Percentiles rank a stretch among this genome's conserved stretches.
Evolutionary conservation across 2,329 filamentous ascomycete genomes (phyloP).

Genomic region (Phaeosphaeriaceae sp.): DNA sequence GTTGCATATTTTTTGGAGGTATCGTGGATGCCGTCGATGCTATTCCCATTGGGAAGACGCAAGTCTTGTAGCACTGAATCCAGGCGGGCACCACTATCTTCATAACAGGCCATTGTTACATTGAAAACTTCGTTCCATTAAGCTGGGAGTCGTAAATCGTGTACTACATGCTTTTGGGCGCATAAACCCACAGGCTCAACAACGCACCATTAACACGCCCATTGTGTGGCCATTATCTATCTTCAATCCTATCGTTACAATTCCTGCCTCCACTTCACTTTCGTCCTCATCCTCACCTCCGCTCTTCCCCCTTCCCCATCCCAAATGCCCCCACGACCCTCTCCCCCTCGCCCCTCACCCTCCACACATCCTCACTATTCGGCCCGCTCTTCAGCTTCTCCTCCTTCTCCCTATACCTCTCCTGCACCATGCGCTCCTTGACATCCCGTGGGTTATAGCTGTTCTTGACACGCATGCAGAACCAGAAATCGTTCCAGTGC

Average conservation of each 20-base stretch:
- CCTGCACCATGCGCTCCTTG: slow-evolving; percentile 66
- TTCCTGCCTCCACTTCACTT: too few species aligned
- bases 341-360: slow-evolving; percentile 63
- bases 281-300: neutral
- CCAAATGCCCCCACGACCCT: slow-evolving; percentile 35
- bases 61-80: too few species aligned
- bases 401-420: slow-evolving; percentile 72
- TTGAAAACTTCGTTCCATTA: too few species aligned
- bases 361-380: slow-evolving; percentile 93
- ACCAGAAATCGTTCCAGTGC: slow-evolving; percentile 94
- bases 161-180: too few species aligned
- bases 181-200: too few species aligned
- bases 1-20: too few species aligned
- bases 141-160: neutral
- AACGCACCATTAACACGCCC: too few species aligned
- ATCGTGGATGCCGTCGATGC: neutral
- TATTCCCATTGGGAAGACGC: too few species aligned
- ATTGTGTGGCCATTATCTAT: neutral
- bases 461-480: slow-evolving; percentile 85
- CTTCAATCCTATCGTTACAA: neutral
- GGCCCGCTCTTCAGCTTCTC: slow-evolving; percentile 71
- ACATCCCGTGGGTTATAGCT: slow-evolving; percentile 63
- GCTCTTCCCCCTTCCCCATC: slow-evolving; percentile 16
- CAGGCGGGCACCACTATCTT: too few species aligned
- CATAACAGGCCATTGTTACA: too few species aligned